Evolutionary conservation across 2,329 filamentous ascomycete species (phyloP), one percentile per base, ranked within the genome.

Genomic region (Lecanoromycetidae sp.): DNA sequence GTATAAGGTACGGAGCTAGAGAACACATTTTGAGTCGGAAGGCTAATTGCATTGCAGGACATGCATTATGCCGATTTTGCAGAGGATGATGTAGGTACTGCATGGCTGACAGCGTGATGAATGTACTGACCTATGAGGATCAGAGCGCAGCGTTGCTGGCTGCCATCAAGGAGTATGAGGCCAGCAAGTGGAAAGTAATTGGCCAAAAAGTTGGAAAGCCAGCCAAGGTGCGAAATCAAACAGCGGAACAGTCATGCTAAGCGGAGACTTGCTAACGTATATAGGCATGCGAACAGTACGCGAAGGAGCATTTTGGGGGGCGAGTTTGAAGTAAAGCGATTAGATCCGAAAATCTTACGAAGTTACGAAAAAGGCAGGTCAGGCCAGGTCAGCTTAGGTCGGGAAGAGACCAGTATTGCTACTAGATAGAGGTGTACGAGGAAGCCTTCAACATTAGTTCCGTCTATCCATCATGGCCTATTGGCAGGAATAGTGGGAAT

Each of bases 21-120:
- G 23, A 42, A 48, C 20, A 6, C 33, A 23, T 7, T 32, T 22
- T 19, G 30, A n/a, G n/a, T 13, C 33, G 25, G 36, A 34, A 38
- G 13, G 32, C 39, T 48, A 15, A 34, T 20, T 34, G 17, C 33
- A 15, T 33, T 49, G 51, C 59, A 91, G 85, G 91, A 98, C 59
- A 98, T 98, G 91, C 91, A 98, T 63, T 96, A 96, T 64, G 91
- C 91, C 55, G 91, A 96, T 63, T 96, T 98, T 64, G 88, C 86
- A 41, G 90, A 95, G 71, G 87, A 96, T 61, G 91, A 95, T 79
- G 87, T 93, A 75, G 63, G 70, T 41, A 48, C 35, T 41, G 42
- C 46, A 27, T 32, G 17, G 10, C 35, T n/a, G 44, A 9, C 8
- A 32, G 12, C 23, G 3, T n/a, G n/a, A 15, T 15, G 17, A 29